Evolutionary conservation across 305 asterid species (phyloP), one percentile per base, ranked within the genome.

Genomic region (Lippia alba): DNA sequence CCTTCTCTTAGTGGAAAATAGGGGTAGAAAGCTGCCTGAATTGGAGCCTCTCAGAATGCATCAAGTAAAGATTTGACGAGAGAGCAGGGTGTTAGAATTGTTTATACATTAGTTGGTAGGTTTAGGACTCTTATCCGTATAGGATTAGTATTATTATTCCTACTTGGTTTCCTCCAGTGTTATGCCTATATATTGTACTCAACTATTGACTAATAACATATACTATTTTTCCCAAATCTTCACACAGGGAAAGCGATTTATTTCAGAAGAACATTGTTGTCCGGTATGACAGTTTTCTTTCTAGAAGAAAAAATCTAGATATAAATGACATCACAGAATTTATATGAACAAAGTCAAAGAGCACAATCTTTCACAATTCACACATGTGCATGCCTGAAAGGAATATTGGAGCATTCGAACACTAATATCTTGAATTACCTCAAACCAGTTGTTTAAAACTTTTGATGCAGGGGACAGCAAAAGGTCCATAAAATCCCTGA

Each of bases 401-500:
- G 55, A 39, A 61, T 34, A 46, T 39, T 39, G 53, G 33, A 58
- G n/a, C 68, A 61, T 49, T 20, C 60, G 44, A 57, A 54, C 34
- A 44, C 33, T 14, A 45, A 12, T 16, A 57, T 54, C 5, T 2
- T 24, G 58, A 15, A 71, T 73, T 81, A 94, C 99, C 97, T 91
- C 97, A 77, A 94, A 94, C 99, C 97, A 94, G 71, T 86, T 91
- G 80, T 94, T 84, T 74, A 94, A 80, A 79, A 94, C 88, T 87
- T 89, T 91, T 12, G 99, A 88, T 66, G 97, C 96, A 66, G 97
- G 99, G 61, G 97, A 79, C 71, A 94, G 75, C 78, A 94, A 70
- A 64, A 94, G 94, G 72, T 94, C 96, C 89, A 88, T 70, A 81
- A 91, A 89, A 62, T 94, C 92, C 90, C 99, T 94, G 88, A 77